Base-by-base conservation (phyloP, 352 stramenopile species). In the Phytophthora crassamura region DNA sequence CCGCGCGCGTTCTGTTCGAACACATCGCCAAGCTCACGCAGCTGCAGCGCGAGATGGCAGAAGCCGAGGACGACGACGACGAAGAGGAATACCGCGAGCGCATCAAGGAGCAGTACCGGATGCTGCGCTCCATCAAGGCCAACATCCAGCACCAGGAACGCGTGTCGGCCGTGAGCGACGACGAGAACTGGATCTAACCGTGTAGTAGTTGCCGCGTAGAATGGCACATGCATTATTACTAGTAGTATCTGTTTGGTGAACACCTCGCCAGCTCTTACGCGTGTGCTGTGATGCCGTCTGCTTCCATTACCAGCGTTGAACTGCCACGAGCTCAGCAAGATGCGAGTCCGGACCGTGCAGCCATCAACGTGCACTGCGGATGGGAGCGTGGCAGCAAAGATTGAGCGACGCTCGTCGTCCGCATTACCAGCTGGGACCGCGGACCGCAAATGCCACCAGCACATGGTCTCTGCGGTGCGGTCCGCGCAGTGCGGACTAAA, bases 21-120 rank as follows among this genome's bases (percentile, higher is more conserved):
- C 72, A 84, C 61, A 86, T 88, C 52, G 64, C 69, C 5, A 67
- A 84, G 67, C 47, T 88, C 28, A 86, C 75, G n/a, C 71, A 80
- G 41, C 55, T 88, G 42, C 77, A 88, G 53, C 79, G 56, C 8
- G 66, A 80, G 41, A 86, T 88, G 77, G 64, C 73, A 6, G 50
- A 77, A 22, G 75, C 64, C n/a, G 68, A 85, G 18, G 62, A 71
- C 33, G 59, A 80, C n/a, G 71, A 74, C 6, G 74, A 85, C 18
- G 77, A 81, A 58, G 75, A 83, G 5, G 75, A 83, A 59, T 80
- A 74, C 48, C 78, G 75, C 28, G 56, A 67, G 35, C 80, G 75
- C 12, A 84, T 88, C 33, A 88, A 88, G 47, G 75, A 86, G 22
- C 80, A 88, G 52, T 88, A 88, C 52, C 71, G 74, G 11, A 43